Base-by-base conservation (phyloP, 176 grass and related monocot species). In the Oryza australiensis region DNA sequence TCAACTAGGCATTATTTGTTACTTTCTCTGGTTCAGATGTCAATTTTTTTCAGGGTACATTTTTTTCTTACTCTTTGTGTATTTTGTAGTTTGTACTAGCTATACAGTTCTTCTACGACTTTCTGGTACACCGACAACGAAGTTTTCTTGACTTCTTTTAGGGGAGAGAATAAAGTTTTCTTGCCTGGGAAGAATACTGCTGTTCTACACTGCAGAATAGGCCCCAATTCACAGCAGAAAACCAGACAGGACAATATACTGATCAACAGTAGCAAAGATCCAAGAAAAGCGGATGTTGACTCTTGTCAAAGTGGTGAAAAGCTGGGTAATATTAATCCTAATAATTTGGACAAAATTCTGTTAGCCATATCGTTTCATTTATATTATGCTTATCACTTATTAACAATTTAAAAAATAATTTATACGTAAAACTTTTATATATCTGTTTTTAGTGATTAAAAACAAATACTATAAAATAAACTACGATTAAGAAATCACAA, bases 1-100 rank as follows among this genome's bases (percentile, higher is more conserved):
- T n/a, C 60, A 78, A 62, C 27, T 67, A 16, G 73, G 64, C 42
- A 77, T 51, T 46, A 66, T 7, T 86, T 81, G 77, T 45, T 70
- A 48, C 18, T 70, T 63, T 40, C 12, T 68, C 53, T 80, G 40
- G 64, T 29, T 75, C 37, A 80, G 70, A 35, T 60, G 77, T 89
- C 72, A 71, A 29, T 5, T 35, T 76, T 42, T 55, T 88, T 70
- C 32, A 6, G 23, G 14, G 22, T 14, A 42, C 57, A 75, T 70
- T 64, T 80, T 5, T 5, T 29, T 84, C 41, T 38, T 38, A 29
- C 0, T 40, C 14, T 26, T n/a, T 71, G 1, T 16, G 34, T 12
- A 29, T 14, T 49, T 60, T 22, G 34, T 12, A 29, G 9, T 49
- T 60, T 22, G 1, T 34, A 24, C 32, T n/a, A 30, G 46, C 28